These are phyloP conservation scores for Lodderomyces parapsilosis DNA, from an alignment of 1,139 yeast genomes.

Conservation along the genomic window DNA sequence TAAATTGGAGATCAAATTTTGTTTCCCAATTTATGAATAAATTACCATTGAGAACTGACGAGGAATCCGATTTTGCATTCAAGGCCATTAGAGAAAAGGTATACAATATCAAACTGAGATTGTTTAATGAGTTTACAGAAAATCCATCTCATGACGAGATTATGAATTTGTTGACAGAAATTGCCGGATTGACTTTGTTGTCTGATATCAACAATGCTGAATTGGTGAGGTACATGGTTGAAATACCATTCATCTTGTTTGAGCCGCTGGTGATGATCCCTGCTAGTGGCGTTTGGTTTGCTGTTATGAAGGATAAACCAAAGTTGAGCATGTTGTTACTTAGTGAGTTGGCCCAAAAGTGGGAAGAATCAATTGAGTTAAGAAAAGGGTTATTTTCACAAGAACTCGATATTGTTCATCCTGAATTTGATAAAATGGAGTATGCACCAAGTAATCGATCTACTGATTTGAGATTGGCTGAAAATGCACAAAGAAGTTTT, in stretches of 20 bases:
- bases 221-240: conserved; percentile 57
- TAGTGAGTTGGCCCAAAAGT: conserved; percentile 63
- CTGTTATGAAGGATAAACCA: conserved; percentile 67
- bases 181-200: conserved; percentile 49
- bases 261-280: conserved; percentile 60
- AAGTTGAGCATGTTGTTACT: conserved; percentile 59
- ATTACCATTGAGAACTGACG: conserved; percentile 31
- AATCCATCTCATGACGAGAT: conserved; percentile 26
- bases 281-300: conserved; percentile 78
- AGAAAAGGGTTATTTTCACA: conserved; percentile 66
- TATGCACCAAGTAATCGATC: conserved; percentile 81
- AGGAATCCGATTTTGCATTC: conserved; percentile 25
- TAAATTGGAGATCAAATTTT: conserved; percentile 66
- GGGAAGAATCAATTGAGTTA: conserved; percentile 66
- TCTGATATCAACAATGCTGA: conserved; percentile 50
- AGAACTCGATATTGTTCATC: conserved; percentile 54
- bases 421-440: conserved; percentile 78
- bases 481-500: conserved; percentile 48
- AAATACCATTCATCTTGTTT: conserved; percentile 68
- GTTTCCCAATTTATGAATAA: conserved; percentile 40
- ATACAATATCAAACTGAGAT: conserved; percentile 12
- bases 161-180: conserved; percentile 45
- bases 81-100: conserved; percentile 23
- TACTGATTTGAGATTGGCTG: conserved; percentile 54
- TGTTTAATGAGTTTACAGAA: conserved; percentile 9